Percentiles rank a stretch among this genome's conserved stretches.
Conservation (phyloP, 441 rosid species). For the Populus hybrid region DNA sequence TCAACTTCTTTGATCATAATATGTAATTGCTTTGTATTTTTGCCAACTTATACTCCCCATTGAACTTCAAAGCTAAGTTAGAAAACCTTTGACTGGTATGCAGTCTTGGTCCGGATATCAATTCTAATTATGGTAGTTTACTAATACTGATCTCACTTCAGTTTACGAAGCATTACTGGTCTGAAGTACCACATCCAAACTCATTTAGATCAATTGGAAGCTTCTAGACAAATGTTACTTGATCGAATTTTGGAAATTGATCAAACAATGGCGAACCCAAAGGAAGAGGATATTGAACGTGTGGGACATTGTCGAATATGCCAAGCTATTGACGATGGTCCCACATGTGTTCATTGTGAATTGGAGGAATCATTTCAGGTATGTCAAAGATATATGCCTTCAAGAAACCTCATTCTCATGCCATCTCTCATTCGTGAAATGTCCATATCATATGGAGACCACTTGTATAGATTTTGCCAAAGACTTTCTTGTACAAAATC, state of each 20-base stretch:
- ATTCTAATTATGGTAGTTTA: slow-evolving; percentile 13
- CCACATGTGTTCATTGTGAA: slow-evolving; percentile 82
- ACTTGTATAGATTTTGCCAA: too few relatives aligned
- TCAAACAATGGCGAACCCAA: slow-evolving; percentile 79
- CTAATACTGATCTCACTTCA: slow-evolving; percentile 34
- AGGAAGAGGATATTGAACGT: slow-evolving; percentile 70
- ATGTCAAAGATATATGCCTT: too few relatives aligned
- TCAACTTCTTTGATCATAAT: slow-evolving; percentile 1
- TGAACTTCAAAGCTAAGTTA: neutral
- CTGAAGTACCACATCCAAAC: slow-evolving; percentile 86
- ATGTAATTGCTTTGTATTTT: neutral
- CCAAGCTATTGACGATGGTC: slow-evolving; percentile 70
- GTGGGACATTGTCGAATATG: slow-evolving; percentile 73
- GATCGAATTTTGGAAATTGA: slow-evolving; percentile 76
- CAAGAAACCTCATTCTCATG: too few relatives aligned
- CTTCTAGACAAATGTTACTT: slow-evolving; percentile 58
- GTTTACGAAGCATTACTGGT: slow-evolving; percentile 68
- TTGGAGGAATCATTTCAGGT: slow-evolving; percentile 88
- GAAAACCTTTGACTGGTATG: neutral
- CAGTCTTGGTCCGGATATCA: neutral
- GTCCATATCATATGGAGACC: too few relatives aligned
- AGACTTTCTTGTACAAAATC: too few relatives aligned
- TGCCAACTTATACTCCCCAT: neutral
- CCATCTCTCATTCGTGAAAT: too few relatives aligned
- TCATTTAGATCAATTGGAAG: slow-evolving; percentile 70